These are phyloP conservation scores for Helotiales sp. DNA, from an alignment of 2,329 filamentous ascomycete species.

Conservation along the genomic window DNA sequence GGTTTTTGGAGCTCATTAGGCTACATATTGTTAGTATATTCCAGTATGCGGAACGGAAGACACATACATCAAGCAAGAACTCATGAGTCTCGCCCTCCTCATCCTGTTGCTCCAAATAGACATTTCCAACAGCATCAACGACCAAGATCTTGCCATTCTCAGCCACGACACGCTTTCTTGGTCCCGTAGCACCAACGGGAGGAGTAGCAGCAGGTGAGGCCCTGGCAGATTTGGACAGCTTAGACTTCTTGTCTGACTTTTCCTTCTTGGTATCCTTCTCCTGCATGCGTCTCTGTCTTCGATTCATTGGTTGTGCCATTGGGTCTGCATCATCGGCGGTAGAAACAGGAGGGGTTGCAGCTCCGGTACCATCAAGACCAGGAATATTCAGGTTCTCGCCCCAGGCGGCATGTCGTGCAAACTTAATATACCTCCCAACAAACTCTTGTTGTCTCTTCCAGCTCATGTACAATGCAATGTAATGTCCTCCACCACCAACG, in stretches of 20 bases:
- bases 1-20: slow-evolving; percentile 77
- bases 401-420: slow-evolving; percentile 87
- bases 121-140: slow-evolving; percentile 88
- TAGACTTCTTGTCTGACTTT: slow-evolving; percentile 56
- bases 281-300: slow-evolving; percentile 84
- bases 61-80: slow-evolving; percentile 82
- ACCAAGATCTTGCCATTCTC: slow-evolving; percentile 95
- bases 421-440: slow-evolving; percentile 85
- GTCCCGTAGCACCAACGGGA: slow-evolving; percentile 63
- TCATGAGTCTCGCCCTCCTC: slow-evolving; percentile 83
- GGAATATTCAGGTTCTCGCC: slow-evolving; percentile 77
- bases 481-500: slow-evolving; percentile 83
- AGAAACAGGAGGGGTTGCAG: slow-evolving; percentile 45
- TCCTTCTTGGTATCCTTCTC: slow-evolving; percentile 80
- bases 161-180: slow-evolving; percentile 84
- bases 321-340: slow-evolving; percentile 48
- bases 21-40: slow-evolving; percentile 46
- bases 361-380: slow-evolving; percentile 54
- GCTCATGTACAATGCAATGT: slow-evolving; percentile 78
- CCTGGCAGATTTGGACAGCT: slow-evolving; percentile 48
- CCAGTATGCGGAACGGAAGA: slow-evolving; percentile 22
- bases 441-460: slow-evolving; percentile 92
- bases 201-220: slow-evolving; percentile 38
- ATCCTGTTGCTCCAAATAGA: slow-evolving; percentile 90
- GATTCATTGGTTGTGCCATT: slow-evolving; percentile 64